Conservation (phyloP, 139 green algal genomes). For the Chlamydomonas urium region DNA sequence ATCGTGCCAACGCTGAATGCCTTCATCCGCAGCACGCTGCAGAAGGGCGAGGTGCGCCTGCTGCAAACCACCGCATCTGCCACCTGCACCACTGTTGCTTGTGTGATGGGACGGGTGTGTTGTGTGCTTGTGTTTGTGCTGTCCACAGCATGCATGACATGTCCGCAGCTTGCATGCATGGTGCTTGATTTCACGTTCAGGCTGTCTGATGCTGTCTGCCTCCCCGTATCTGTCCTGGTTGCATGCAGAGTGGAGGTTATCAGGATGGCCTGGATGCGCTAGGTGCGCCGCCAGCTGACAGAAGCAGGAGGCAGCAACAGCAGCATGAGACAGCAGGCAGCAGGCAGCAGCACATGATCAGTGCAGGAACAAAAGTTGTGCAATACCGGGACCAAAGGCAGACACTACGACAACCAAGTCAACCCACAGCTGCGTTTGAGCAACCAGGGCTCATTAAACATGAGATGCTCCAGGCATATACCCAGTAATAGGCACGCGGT, state of each 20-base stretch:
- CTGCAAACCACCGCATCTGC: not conserved
- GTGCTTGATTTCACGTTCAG: not conserved
- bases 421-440: not conserved
- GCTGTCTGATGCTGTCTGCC: not conserved
- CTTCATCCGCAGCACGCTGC: constrained; percentile 18
- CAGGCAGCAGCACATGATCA: not conserved
- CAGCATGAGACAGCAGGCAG: not conserved
- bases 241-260: constrained; percentile 1
- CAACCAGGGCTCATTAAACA: not conserved
- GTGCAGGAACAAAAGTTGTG: not conserved
- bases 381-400: not conserved
- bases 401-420: not conserved
- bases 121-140: too few relatives aligned
- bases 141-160: too few relatives aligned
- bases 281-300: not conserved
- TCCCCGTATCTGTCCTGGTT: too few relatives aligned
- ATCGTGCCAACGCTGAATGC: constrained; percentile 22
- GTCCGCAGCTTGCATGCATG: too few relatives aligned
- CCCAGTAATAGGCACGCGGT: not conserved
- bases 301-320: not conserved
- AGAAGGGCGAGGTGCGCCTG: constrained; percentile 28
- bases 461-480: not conserved
- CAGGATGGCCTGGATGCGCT: not conserved
- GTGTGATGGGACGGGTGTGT: not conserved
- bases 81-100: not conserved